phyloP scores from a whole-genome alignment of 495 filamentous ascomycete genomes.

The Aspergillus panamensis region DNA sequence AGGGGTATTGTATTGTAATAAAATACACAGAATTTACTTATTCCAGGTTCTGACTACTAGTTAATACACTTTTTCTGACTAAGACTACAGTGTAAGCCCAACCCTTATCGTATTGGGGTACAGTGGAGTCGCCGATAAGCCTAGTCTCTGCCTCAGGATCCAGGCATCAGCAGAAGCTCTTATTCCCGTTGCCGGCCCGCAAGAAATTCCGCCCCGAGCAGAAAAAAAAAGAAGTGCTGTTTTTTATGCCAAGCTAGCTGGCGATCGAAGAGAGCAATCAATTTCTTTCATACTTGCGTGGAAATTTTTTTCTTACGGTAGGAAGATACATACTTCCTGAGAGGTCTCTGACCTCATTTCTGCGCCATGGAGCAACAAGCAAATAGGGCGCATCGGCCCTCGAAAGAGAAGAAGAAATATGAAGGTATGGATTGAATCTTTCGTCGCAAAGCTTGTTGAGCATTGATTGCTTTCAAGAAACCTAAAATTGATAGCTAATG shows the following conservation, averaged over 20 bases:
- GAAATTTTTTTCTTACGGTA: conserved; percentile 14
- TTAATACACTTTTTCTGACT: no score
- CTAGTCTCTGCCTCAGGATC: conserved; percentile 7
- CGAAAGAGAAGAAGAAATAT: conserved; percentile 88
- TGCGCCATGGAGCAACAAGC: conserved; percentile 70
- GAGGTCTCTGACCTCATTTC: conserved; percentile 35
- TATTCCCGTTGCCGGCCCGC: conserved; percentile 18
- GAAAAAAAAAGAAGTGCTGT: conserved; percentile 33
- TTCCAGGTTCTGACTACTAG: no score
- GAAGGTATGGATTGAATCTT: conserved; percentile 38
- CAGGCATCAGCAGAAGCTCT: conserved; percentile 21
- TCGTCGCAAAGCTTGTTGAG: background rate
- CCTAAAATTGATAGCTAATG: conserved; percentile 18
- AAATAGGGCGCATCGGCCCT: conserved; percentile 81
- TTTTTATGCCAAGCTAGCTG: conserved; percentile 34
- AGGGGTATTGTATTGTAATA: no score
- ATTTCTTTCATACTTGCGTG: conserved; percentile 15
- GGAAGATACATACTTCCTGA: conserved; percentile 22
- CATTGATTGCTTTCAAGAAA: background rate
- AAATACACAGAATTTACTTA: no score
- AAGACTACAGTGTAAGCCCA: no score
- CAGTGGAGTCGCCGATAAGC: conserved; percentile 7
- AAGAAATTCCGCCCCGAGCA: conserved; percentile 31
- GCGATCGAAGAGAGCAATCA: conserved; percentile 14
- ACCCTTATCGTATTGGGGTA: conserved; percentile 21